Conservation (phyloP, 371 early-diverging fungal species). For the Vairimorpha necatrix region DNA sequence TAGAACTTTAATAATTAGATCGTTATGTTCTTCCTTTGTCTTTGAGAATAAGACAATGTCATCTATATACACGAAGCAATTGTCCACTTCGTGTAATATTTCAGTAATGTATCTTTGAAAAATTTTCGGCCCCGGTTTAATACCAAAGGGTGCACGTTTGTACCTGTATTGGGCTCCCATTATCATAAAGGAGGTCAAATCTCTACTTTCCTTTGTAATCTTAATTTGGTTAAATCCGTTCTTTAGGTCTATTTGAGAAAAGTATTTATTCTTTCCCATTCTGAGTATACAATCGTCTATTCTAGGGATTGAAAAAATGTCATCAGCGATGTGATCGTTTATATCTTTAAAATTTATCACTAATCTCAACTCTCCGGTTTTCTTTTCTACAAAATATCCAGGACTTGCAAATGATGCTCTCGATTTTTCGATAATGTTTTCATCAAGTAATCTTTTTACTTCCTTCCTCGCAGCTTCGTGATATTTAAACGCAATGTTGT, state of each 20-base stretch:
- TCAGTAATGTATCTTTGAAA: not conserved
- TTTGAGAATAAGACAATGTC: conserved; percentile 17
- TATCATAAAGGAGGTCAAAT: conserved; percentile 64
- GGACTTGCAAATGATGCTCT: not conserved
- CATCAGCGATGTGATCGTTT: conserved; percentile 6
- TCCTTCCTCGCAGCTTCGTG: not conserved
- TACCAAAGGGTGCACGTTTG: not conserved
- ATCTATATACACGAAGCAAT: not conserved
- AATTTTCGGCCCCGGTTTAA: conserved; percentile 2
- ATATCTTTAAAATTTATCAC: not conserved
- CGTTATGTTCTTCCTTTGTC: conserved; percentile 5
- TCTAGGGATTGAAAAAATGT: not conserved
- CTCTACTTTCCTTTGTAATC: conserved; percentile 26
- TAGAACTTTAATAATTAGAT: not conserved
- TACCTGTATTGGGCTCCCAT: conserved; percentile 20
- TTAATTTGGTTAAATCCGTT: conserved; percentile 55
- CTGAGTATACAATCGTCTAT: not conserved
- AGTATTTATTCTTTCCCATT: not conserved
- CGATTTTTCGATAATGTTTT: not conserved
- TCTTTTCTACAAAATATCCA: not conserved
- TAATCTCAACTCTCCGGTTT: not conserved
- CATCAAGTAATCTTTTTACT: not conserved
- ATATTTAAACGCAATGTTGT: no score
- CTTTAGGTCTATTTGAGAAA: conserved; percentile 25
- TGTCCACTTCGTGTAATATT: conserved; percentile 10